Evolutionary conservation across 1,284 basidiomycete genomes (phyloP).

Genomic region (Sporisorium iseilematis-ciliati): DNA sequence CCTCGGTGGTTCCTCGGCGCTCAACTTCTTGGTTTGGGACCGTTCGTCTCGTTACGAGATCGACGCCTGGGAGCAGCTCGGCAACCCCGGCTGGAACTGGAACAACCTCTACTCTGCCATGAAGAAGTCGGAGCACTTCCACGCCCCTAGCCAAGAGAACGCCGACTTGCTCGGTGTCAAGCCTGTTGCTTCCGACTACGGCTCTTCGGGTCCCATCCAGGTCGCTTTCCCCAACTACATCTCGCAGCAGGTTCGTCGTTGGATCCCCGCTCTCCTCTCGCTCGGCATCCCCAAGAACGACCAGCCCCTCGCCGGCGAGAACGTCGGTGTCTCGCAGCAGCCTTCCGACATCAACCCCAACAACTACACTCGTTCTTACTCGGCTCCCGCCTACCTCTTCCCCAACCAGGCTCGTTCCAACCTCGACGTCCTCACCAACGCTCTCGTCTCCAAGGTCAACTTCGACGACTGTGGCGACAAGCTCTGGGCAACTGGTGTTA

Average conservation of each 20-base stretch:
- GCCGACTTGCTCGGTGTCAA: constrained; percentile 51
- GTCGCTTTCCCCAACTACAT: constrained; percentile 64
- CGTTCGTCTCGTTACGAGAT: constrained; percentile 66
- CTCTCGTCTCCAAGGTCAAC: constrained; percentile 59
- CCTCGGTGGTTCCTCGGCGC: constrained; percentile 67
- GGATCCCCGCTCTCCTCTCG: constrained; percentile 47
- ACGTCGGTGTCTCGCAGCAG: constrained; percentile 62
- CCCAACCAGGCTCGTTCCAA: constrained; percentile 57
- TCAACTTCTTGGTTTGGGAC: constrained; percentile 70
- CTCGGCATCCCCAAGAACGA: constrained; percentile 56
- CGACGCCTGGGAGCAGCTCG: constrained; percentile 64
- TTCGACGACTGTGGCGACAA: constrained; percentile 27
- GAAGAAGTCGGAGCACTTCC: constrained; percentile 69
- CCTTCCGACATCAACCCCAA: constrained; percentile 61
- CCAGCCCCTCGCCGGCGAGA: constrained; percentile 58
- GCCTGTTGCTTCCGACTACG: constrained; percentile 61
- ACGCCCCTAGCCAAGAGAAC: constrained; percentile 57
- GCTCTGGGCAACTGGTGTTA: constrained; percentile 50
- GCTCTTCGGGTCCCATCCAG: constrained; percentile 60
- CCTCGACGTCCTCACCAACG: constrained; percentile 57
- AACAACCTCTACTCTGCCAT: constrained; percentile 70
- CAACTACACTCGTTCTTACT: constrained; percentile 65
- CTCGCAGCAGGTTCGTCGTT: constrained; percentile 52
- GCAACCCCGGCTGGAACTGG: constrained; percentile 68
- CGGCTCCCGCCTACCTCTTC: constrained; percentile 61